A percentile compares a stretch with the other conserved stretches of the same genome.
phyloP scores from a whole-genome alignment of 768 basidiomycete genomes.

The Suillus subaureus region DNA sequence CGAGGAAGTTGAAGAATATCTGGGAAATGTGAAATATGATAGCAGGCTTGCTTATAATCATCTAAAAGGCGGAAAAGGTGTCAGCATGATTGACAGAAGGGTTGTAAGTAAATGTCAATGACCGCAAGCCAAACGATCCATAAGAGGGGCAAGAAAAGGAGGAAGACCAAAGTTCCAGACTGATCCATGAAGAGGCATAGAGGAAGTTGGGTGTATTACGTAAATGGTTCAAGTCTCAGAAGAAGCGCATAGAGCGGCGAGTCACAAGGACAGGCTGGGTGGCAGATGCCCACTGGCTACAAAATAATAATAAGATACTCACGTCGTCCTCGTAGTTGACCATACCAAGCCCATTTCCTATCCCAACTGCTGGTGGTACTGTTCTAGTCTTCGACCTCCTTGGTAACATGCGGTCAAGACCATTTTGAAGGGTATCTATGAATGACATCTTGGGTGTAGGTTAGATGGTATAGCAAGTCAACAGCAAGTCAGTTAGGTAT shows the following conservation, averaged over 20 bases:
- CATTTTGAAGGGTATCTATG: constrained; percentile 32
- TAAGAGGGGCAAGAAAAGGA: constrained; percentile 65
- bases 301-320: constrained; percentile 34
- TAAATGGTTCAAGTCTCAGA: constrained; percentile 26
- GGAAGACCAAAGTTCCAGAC: constrained; percentile 56
- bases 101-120: constrained; percentile 19
- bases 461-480: constrained; percentile 1
- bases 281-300: neutral
- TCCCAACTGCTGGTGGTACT: constrained; percentile 49
- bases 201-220: constrained; percentile 32
- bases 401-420: constrained; percentile 34
- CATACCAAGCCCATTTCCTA: constrained; percentile 60
- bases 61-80: constrained; percentile 45
- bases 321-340: constrained; percentile 74
- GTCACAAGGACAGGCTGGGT: neutral
- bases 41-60: constrained; percentile 85
- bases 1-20: constrained; percentile 91
- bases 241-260: constrained; percentile 15
- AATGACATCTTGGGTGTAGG: constrained; percentile 24
- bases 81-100: constrained; percentile 20
- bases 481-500: neutral
- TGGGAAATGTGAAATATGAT: constrained; percentile 78
- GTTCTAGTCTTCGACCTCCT: constrained; percentile 12
- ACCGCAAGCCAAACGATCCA: constrained; percentile 77
- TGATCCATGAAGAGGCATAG: constrained; percentile 39